phyloP scores from a whole-genome alignment of 805 yeast genomes.

The Candida fluviatilis region DNA sequence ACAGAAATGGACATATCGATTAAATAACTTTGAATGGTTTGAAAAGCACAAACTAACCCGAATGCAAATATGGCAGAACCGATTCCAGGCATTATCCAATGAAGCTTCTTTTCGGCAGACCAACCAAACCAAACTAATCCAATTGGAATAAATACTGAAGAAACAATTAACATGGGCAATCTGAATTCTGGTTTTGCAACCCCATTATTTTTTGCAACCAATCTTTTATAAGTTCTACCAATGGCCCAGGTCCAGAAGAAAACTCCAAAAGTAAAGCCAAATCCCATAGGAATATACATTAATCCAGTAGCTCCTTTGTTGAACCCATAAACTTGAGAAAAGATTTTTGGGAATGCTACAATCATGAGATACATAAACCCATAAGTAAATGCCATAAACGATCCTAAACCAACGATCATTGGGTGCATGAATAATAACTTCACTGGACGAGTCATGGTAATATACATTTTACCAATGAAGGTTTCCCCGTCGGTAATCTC shows the following conservation, averaged over 20 bases:
- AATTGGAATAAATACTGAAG: conserved; percentile 29
- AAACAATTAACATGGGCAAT: conserved; percentile 31
- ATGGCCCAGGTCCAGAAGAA: conserved; percentile 26
- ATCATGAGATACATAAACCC: conserved; percentile 41
- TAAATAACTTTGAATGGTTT: conserved; percentile 32
- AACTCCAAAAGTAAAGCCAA: conserved; percentile 32
- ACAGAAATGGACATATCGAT: conserved; percentile 33
- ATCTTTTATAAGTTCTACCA: conserved; percentile 19
- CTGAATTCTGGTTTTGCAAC: conserved; percentile 35
- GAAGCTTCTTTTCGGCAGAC: conserved; percentile 32
- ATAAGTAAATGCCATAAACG: conserved; percentile 39
- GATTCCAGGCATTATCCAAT: conserved; percentile 36
- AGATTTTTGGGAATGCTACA: conserved; percentile 34
- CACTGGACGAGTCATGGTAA: conserved; percentile 29
- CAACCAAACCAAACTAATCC: conserved; percentile 41
- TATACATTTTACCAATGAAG: conserved; percentile 16
- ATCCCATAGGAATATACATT: conserved; percentile 38
- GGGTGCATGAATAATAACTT: conserved; percentile 32
- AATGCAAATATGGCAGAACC: conserved; percentile 36
- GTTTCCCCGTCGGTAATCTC: conserved; percentile 30
- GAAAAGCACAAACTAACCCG: conserved; percentile 34
- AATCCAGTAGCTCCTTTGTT: conserved; percentile 27
- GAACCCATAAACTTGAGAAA: conserved; percentile 27
- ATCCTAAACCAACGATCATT: conserved; percentile 36
- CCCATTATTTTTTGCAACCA: conserved; percentile 26